These are phyloP conservation scores for Platanthera guangdongensis DNA, from an alignment of 106 monocot genomes.

Conservation along the genomic window DNA sequence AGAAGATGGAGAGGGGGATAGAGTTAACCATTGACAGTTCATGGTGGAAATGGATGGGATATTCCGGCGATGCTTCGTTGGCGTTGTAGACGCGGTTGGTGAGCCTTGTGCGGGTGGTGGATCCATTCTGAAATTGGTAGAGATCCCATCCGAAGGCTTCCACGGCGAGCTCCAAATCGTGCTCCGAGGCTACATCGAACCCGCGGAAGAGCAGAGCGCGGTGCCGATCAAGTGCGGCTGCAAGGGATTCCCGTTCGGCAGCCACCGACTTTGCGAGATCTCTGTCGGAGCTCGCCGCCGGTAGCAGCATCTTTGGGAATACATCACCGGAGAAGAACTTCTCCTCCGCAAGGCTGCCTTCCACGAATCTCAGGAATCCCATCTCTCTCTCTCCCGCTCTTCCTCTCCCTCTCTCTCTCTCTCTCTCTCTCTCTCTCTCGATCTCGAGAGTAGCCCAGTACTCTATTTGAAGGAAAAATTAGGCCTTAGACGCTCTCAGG, in stretches of 20 bases:
- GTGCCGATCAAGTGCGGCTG: not conserved
- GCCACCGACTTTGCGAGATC: not conserved
- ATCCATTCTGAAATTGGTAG: not conserved
- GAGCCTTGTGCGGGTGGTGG: not conserved
- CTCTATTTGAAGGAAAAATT: too few relatives aligned
- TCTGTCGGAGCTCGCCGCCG: constrained; percentile 1
- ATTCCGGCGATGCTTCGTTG: constrained; percentile 16
- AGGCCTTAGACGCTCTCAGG: too few relatives aligned
- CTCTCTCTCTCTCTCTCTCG: too few relatives aligned
- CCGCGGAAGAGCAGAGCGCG: constrained; percentile 25
- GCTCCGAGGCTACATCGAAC: constrained; percentile 9
- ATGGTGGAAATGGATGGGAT: constrained; percentile 31
- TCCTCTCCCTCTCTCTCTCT: too few relatives aligned
- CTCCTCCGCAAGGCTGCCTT: not conserved
- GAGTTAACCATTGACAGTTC: constrained; percentile 16
- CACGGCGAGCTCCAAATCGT: constrained; percentile 16
- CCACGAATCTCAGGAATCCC: not conserved
- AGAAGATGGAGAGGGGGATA: too few relatives aligned
- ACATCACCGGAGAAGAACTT: not conserved
- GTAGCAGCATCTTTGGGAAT: constrained; percentile 7
- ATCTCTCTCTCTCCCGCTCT: not conserved
- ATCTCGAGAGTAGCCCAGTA: too few relatives aligned
- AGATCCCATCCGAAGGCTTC: constrained; percentile 24
- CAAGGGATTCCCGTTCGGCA: not conserved
- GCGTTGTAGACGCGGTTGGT: constrained; percentile 14